phyloP scores from a whole-genome alignment of 2,329 filamentous ascomycete genomes.

The Periconia digitata region DNA sequence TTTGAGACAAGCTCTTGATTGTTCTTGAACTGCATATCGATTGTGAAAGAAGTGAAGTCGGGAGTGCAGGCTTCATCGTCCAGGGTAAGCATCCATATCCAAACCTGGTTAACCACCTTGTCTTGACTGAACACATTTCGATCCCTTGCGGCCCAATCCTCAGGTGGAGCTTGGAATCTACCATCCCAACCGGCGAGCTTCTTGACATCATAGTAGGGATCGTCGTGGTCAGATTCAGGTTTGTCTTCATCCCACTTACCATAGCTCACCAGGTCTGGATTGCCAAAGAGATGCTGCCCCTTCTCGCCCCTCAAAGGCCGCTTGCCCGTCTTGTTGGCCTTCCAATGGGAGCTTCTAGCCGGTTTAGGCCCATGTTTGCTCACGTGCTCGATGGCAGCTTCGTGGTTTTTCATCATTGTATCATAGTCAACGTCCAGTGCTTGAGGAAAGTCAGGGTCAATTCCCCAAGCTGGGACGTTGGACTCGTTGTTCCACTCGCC shows the following conservation, averaged over 20 bases:
- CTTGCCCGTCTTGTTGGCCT: too few species aligned
- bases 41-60: too few species aligned
- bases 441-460: background rate
- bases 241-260: conserved; percentile 1
- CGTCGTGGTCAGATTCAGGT: conserved; percentile 30
- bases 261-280: background rate
- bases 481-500: background rate
- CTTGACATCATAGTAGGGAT: conserved; percentile 37
- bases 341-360: background rate
- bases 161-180: conserved; percentile 48
- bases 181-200: conserved; percentile 50
- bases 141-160: conserved; percentile 48
- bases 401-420: background rate
- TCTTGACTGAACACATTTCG: background rate
- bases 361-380: background rate
- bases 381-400: background rate
- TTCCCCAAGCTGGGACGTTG: background rate
- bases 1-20: conserved; percentile 28
- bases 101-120: background rate
- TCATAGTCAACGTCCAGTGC: background rate
- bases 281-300: background rate
- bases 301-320: too few species aligned
- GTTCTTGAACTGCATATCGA: too few species aligned
- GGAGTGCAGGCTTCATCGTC: too few species aligned
- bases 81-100: background rate